phyloP scores from a whole-genome alignment of 352 stramenopile species.

The Phytopythium oedochilum region DNA sequence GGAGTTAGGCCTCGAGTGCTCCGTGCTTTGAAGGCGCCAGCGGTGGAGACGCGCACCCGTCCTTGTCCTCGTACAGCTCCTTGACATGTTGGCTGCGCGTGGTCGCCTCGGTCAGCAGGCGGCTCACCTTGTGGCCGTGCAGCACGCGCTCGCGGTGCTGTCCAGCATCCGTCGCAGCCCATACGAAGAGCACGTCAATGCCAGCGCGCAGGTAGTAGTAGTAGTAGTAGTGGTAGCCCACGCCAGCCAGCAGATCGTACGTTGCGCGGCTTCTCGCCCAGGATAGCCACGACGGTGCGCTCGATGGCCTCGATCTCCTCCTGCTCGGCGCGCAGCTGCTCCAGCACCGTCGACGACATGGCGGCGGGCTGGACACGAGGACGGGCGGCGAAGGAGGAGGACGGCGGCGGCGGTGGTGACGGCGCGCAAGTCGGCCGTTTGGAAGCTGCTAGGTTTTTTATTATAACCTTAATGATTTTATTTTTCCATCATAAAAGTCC shows the following conservation, averaged over 20 bases:
- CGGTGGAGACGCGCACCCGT: slow-evolving; percentile 32
- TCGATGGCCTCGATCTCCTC: slow-evolving; percentile 81
- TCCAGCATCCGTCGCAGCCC: neutral
- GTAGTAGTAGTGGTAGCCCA: too few relatives aligned
- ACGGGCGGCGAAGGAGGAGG: too few relatives aligned
- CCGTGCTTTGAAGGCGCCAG: neutral
- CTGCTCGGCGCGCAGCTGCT: slow-evolving; percentile 76
- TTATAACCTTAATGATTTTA: too few relatives aligned
- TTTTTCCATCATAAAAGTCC: too few relatives aligned
- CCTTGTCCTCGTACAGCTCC: slow-evolving; percentile 80
- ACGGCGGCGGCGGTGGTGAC: too few relatives aligned
- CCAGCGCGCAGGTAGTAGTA: neutral
- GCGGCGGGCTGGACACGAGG: too few relatives aligned
- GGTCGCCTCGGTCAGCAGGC: slow-evolving; percentile 67
- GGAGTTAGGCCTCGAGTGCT: neutral
- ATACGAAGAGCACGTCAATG: slow-evolving; percentile 1
- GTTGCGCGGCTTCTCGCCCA: slow-evolving; percentile 78
- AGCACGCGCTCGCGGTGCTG: slow-evolving; percentile 77
- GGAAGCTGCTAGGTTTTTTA: too few relatives aligned
- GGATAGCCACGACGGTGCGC: slow-evolving; percentile 58
- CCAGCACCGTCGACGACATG: slow-evolving; percentile 85
- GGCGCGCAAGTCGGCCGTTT: too few relatives aligned
- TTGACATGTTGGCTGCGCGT: slow-evolving; percentile 65
- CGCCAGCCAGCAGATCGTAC: slow-evolving; percentile 26
- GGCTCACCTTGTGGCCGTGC: slow-evolving; percentile 83